Percentiles rank a stretch among this genome's conserved stretches.
These are phyloP conservation scores for Tylopilus cervinicoccineus DNA, from an alignment of 768 basidiomycete species.

Conservation along the genomic window DNA sequence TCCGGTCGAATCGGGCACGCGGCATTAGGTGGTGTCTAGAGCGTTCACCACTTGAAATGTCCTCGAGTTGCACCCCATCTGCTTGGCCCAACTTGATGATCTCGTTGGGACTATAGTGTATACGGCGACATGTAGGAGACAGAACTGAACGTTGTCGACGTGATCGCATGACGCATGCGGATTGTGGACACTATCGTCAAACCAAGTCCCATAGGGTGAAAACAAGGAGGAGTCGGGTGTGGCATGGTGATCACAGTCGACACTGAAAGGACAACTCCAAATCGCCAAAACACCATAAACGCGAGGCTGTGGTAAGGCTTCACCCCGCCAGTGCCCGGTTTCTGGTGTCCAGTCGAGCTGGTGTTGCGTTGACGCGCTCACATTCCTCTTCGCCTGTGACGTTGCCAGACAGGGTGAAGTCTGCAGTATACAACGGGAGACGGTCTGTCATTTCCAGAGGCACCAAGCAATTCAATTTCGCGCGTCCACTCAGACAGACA, in stretches of 20 bases:
- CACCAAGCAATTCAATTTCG: conserved; percentile 22
- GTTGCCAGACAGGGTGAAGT: conserved; percentile 21
- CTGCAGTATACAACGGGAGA: conserved; percentile 27
- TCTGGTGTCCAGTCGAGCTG: conserved; percentile 37
- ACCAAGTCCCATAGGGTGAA: conserved; percentile 41
- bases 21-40: conserved; percentile 23
- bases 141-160: conserved; percentile 10
- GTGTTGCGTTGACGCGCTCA: conserved; percentile 28
- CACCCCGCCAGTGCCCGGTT: conserved; percentile 36
- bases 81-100: conserved; percentile 36
- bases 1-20: conserved; percentile 37
- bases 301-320: conserved; percentile 41
- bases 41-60: conserved; percentile 28
- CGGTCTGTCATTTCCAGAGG: conserved; percentile 24
- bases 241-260: conserved; percentile 33
- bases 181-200: conserved; percentile 31
- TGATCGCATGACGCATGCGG: conserved; percentile 50
- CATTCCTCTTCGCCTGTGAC: conserved; percentile 26
- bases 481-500: conserved; percentile 8
- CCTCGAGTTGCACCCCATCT: conserved; percentile 35
- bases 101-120: conserved; percentile 32
- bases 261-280: conserved; percentile 44
- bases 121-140: not conserved
- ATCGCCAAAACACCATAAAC: conserved; percentile 35
- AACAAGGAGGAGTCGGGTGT: conserved; percentile 42